Evolutionary conservation across 176 grass and related monocot species (phyloP), one percentile per base, ranked within the genome.

Genomic region (Hyparrhenia diplandra): DNA sequence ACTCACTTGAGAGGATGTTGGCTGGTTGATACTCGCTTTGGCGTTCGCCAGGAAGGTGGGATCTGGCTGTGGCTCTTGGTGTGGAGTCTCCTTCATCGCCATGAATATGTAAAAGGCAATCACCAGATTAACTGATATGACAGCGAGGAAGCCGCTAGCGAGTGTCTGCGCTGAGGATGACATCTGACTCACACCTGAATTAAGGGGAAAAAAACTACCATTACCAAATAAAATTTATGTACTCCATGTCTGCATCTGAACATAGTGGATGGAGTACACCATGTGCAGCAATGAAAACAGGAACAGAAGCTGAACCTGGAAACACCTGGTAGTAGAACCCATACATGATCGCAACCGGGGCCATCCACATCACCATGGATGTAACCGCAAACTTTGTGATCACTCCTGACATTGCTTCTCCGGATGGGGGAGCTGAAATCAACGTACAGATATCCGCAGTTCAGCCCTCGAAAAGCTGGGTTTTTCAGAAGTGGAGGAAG

Each of bases 331-430:
- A 74, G 82, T 91, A 87, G 78, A 98, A 98, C 30, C 90, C 88
- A 65, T 93, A 98, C 37, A 98, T 5, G 31, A 98, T 90, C 10
- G 86, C 86, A 63, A 98, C 67, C 1, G 96, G 96, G 63, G 64
- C 82, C 40, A 91, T 86, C 96, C 96, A 98, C 96, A 98, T 95
- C 84, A 80, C 25, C 88, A 91, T 88, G 13, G 96, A 98, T 64
- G 96, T 73, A 72, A 93, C 29, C 0, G 91, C 86, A 1, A 98
- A 98, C 82, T 94, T 95, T 46, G 84, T 75, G 28, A 98, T 85
- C 60, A 98, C 92, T 16, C 68, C 74, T 45, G 92, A 51, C 96
- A 98, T 98, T 41, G 55, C 69, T 88, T 88, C 71, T 42, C 61
- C 30, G 57, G 21, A 34, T 14, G 49, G 42, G 72, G 36, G 71